Conservation (phyloP, 1,284 basidiomycete species). For the Pterulicium gracile region DNA sequence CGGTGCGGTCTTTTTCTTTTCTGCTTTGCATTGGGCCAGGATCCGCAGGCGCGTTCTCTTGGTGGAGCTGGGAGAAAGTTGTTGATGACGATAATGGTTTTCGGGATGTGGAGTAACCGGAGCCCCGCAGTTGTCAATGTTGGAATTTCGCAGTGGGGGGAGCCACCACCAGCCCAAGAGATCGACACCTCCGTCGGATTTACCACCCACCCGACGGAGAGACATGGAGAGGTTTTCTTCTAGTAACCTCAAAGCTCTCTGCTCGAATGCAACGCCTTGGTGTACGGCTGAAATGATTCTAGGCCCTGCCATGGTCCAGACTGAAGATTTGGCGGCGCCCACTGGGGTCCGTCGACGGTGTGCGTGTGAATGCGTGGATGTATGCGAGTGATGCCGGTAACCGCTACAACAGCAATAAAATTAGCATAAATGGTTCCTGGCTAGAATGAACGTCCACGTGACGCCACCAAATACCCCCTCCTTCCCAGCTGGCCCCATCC, state of each 20-base stretch:
- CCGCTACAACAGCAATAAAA: too few relatives aligned
- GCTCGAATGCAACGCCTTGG: slow-evolving; percentile 69
- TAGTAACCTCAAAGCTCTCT: slow-evolving; percentile 52
- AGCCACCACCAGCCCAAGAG: slow-evolving; percentile 92
- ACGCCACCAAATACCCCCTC: too few relatives aligned
- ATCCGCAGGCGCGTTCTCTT: not conserved
- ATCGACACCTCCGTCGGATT: slow-evolving; percentile 79
- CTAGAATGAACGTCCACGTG: too few relatives aligned
- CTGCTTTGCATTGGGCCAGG: slow-evolving; percentile 85
- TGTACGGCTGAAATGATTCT: slow-evolving; percentile 34
- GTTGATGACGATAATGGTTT: slow-evolving; percentile 8
- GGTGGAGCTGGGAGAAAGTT: not conserved
- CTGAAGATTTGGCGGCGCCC: too few relatives aligned
- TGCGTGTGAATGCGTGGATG: too few relatives aligned
- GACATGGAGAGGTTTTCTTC: slow-evolving; percentile 68
- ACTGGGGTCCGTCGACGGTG: too few relatives aligned
- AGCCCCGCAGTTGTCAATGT: slow-evolving; percentile 8
- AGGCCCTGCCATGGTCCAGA: too few relatives aligned
- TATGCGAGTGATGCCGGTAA: too few relatives aligned
- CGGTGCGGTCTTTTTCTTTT: slow-evolving; percentile 69
- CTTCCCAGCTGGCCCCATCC: too few relatives aligned
- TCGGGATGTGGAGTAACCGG: slow-evolving; percentile 4
- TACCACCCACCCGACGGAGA: slow-evolving; percentile 68
- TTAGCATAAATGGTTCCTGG: too few relatives aligned
- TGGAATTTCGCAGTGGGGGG: too few relatives aligned